These are phyloP conservation scores for sorghum (Sorghum bicolor) DNA, from an alignment of 176 grass and related monocot genomes.

Conservation along the genomic window DNA sequence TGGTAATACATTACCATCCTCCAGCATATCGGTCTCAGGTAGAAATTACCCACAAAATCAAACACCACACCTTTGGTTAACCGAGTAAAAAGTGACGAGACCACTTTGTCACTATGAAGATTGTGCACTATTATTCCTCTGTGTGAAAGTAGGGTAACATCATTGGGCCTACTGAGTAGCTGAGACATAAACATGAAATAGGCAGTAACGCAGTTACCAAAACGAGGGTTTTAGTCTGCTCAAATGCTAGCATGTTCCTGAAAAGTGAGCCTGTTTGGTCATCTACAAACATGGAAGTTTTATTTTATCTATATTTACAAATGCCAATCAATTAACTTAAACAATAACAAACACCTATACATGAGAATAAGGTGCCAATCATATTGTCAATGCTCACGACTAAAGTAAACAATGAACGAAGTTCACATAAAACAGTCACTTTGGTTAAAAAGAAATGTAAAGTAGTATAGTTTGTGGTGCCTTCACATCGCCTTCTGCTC, in stretches of 20 bases:
- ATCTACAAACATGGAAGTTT: conserved; percentile 12
- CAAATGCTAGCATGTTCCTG: conserved; percentile 17
- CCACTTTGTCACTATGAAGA: conserved; percentile 13
- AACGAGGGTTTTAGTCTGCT: not conserved
- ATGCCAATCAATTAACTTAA: too few relatives aligned
- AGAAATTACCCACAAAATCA: not conserved
- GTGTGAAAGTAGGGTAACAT: conserved; percentile 1
- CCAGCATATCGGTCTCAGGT: not conserved
- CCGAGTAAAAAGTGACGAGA: not conserved
- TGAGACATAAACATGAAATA: conserved; percentile 26
- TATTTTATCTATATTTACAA: too few relatives aligned
- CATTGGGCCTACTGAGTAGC: not conserved
- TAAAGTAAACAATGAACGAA: too few relatives aligned
- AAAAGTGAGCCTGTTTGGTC: not conserved
- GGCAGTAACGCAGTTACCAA: not conserved
- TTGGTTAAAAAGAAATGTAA: too few relatives aligned
- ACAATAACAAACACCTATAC: too few relatives aligned
- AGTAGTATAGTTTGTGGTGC: too few relatives aligned
- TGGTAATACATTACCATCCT: not conserved
- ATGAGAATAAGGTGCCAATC: too few relatives aligned
- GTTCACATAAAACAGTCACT: too few relatives aligned
- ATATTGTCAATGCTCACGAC: too few relatives aligned
- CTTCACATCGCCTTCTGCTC: too few relatives aligned
- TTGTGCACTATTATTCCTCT: not conserved
- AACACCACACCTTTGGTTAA: not conserved